Percentiles rank a stretch among this genome's conserved stretches.
Evolutionary conservation across 139 green algal species (phyloP).

Genomic region (Coelastrella sp.): DNA sequence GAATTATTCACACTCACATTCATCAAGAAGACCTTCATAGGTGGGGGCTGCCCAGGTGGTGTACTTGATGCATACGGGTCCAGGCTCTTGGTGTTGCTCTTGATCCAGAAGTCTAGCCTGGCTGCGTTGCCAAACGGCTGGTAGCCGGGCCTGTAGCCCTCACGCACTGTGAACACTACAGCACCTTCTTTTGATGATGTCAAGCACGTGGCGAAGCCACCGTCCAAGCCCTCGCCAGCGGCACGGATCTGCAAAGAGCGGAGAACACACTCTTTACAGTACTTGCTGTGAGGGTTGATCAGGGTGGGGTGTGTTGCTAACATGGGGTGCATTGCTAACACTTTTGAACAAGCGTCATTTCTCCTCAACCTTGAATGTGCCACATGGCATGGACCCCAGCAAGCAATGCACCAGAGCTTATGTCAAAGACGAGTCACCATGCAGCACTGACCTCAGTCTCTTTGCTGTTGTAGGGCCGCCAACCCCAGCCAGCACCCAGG

Average conservation of each 20-base stretch:
- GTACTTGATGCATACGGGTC: conserved; percentile 41
- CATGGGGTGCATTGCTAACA: no score
- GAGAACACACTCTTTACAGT: no score
- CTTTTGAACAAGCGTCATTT: no score
- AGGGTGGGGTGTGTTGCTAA: no score
- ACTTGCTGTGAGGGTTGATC: no score
- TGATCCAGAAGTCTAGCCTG: conserved; percentile 45
- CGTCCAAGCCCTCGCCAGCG: conserved; percentile 41
- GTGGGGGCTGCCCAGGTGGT: conserved; percentile 1
- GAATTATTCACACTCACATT: conserved; percentile 46
- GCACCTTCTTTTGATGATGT: conserved; percentile 38
- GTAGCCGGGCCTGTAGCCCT: conserved; percentile 27
- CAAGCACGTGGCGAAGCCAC: conserved; percentile 53
- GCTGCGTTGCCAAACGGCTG: conserved; percentile 46
- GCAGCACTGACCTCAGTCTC: conserved; percentile 16
- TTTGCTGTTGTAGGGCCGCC: conserved; percentile 49
- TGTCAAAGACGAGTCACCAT: not conserved
- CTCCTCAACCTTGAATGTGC: no score
- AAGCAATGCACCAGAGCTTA: no score
- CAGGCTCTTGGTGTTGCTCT: conserved; percentile 40
- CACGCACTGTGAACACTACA: conserved; percentile 27
- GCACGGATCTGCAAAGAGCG: conserved; percentile 10
- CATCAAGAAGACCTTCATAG: conserved; percentile 50
- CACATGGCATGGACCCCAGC: no score
- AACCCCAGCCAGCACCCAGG: conserved; percentile 52